Conservation (phyloP, 1,139 yeast species). For the Suhomyces kunorum region DNA sequence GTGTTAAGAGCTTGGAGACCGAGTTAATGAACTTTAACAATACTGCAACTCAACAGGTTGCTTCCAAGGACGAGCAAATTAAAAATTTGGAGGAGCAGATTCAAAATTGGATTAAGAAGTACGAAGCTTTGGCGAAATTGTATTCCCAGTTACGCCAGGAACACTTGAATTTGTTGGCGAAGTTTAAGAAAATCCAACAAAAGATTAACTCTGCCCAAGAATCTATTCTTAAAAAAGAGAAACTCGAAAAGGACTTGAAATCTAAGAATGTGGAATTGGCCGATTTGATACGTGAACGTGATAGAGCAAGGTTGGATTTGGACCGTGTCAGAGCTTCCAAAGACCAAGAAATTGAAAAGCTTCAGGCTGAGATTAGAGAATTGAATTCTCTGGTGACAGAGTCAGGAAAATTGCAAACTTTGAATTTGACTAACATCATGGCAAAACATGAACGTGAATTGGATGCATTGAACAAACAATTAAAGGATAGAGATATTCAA, state of each 20-base stretch:
- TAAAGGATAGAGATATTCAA: constrained; percentile 26
- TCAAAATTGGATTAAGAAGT: constrained; percentile 78
- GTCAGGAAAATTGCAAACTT: constrained; percentile 65
- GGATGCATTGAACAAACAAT: constrained; percentile 41
- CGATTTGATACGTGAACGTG: constrained; percentile 86
- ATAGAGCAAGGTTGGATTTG: constrained; percentile 80
- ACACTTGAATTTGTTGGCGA: constrained; percentile 76
- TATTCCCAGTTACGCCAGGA: constrained; percentile 92
- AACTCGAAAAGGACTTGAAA: constrained; percentile 78
- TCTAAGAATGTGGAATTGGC: constrained; percentile 87
- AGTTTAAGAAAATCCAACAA: constrained; percentile 82
- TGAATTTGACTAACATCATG: constrained; percentile 62
- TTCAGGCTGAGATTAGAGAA: constrained; percentile 67
- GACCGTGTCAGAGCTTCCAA: constrained; percentile 71
- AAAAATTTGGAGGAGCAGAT: constrained; percentile 74
- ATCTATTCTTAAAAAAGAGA: constrained; percentile 81
- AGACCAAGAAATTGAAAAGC: constrained; percentile 64
- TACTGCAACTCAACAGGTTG: constrained; percentile 72
- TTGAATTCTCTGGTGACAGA: constrained; percentile 61
- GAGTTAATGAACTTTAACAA: constrained; percentile 65
- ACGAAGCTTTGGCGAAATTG: constrained; percentile 85
- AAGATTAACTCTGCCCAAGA: constrained; percentile 93
- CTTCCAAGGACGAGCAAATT: constrained; percentile 75
- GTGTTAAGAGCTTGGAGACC: constrained; percentile 79
- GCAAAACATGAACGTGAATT: constrained; percentile 63